Evolutionary conservation across 495 filamentous ascomycete genomes (phyloP).

Genomic region (Tuber microsphaerosporum): DNA sequence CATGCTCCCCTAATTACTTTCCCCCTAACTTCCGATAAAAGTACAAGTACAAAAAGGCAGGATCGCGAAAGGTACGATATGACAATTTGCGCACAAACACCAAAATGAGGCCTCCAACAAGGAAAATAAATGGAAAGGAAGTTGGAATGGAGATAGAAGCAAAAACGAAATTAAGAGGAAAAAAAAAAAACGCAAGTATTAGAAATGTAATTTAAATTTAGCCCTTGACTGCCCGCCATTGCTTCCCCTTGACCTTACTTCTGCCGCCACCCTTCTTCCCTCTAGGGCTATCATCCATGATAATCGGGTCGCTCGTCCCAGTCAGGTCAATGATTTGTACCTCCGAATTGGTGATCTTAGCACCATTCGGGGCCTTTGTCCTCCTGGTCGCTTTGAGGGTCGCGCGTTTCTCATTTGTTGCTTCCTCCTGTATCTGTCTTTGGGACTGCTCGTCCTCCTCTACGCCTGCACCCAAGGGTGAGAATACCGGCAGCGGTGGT

Average conservation of each 20-base stretch:
- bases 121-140: not conserved
- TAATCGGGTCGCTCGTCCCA: conserved; percentile 19
- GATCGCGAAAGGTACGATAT: not conserved
- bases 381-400: not conserved
- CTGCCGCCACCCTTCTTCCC: not conserved
- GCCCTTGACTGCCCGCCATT: conserved; percentile 21
- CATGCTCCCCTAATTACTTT: not conserved
- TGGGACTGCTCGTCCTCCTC: conserved; percentile 7
- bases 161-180: not conserved
- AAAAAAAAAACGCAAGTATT: not conserved
- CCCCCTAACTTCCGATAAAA: not conserved
- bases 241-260: conserved; percentile 1
- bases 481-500: conserved; percentile 20
- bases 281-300: conserved; percentile 10
- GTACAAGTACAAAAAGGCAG: not conserved
- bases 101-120: not conserved
- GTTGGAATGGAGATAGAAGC: not conserved
- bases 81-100: not conserved
- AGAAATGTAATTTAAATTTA: conserved; percentile 7
- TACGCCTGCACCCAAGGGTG: conserved; percentile 10
- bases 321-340: conserved; percentile 32
- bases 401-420: conserved; percentile 12
- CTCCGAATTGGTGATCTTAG: conserved; percentile 5
- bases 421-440: conserved; percentile 29
- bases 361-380: not conserved